phyloP scores from a whole-genome alignment of 2,329 filamentous ascomycete species.

The Cercospora sojina region DNA sequence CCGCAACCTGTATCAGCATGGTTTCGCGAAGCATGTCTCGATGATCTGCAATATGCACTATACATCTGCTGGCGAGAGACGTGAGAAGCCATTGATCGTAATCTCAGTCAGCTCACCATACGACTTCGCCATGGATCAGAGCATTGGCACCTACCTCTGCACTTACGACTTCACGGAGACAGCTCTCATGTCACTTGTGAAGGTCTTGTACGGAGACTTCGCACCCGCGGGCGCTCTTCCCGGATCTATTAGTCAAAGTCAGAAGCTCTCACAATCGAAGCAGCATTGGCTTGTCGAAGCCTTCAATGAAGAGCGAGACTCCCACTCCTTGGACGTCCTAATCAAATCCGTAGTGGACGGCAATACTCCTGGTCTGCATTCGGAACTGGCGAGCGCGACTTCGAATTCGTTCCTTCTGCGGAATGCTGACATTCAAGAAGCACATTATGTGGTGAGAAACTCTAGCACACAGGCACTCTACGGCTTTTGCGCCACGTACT shows the following conservation, averaged over 20 bases:
- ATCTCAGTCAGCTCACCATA: conserved; percentile 94
- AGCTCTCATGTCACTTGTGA: conserved; percentile 78
- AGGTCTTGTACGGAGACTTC: conserved; percentile 77
- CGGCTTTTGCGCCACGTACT: conserved; percentile 89
- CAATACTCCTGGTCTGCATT: conserved; percentile 64
- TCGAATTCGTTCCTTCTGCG: conserved; percentile 75
- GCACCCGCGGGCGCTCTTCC: conserved; percentile 57
- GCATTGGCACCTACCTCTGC: conserved; percentile 88
- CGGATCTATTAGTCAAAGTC: conserved; percentile 79
- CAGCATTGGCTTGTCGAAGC: conserved; percentile 94
- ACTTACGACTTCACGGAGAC: conserved; percentile 96
- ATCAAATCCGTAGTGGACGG: conserved; percentile 67
- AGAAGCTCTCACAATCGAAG: conserved; percentile 82
- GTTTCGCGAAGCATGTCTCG: conserved; percentile 92
- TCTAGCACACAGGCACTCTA: conserved; percentile 89
- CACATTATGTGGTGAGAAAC: conserved; percentile 90
- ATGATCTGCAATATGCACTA: conserved; percentile 88
- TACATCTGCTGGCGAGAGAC: conserved; percentile 67
- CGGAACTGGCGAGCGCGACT: conserved; percentile 66
- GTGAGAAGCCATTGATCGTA: conserved; percentile 81
- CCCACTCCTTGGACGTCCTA: conserved; percentile 70
- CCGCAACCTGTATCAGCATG: conserved; percentile 87
- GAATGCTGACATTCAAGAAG: conserved; percentile 69
- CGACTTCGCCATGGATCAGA: conserved; percentile 90
- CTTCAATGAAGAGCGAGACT: conserved; percentile 78